These are phyloP conservation scores for Alloascoidea africana DNA, from an alignment of 805 yeast genomes.

Conservation along the genomic window DNA sequence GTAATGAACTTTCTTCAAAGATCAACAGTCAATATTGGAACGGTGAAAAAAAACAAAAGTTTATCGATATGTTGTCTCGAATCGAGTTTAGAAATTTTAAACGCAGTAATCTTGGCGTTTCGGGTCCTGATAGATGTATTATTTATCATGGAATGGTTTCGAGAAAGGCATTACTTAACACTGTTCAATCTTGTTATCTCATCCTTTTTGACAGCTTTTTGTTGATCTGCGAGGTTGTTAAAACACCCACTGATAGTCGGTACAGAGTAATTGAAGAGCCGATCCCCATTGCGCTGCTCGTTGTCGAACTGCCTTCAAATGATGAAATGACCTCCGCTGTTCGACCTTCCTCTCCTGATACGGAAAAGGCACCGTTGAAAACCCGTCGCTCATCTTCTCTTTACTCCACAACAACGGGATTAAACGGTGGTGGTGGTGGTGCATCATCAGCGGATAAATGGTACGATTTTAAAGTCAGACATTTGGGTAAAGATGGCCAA, in stretches of 20 bases:
- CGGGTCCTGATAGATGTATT: background rate
- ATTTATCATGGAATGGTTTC: background rate
- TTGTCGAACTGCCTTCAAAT: slow-evolving; percentile 31
- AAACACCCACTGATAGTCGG: background rate
- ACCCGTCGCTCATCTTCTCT: background rate
- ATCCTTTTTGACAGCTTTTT: background rate
- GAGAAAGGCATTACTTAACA: background rate
- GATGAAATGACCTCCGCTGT: slow-evolving; percentile 16
- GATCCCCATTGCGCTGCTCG: slow-evolving; percentile 32
- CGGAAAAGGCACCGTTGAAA: background rate
- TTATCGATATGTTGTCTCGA: background rate
- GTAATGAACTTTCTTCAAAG: slow-evolving; percentile 36
- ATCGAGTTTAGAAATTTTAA: background rate
- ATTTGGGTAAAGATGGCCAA: slow-evolving; percentile 17
- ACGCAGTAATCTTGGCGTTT: background rate
- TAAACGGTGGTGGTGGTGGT: background rate
- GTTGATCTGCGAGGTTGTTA: background rate
- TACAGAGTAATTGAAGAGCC: slow-evolving; percentile 12
- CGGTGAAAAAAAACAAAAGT: slow-evolving; percentile 34
- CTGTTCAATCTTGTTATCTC: background rate
- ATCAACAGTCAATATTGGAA: slow-evolving; percentile 49
- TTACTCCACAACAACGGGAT: background rate
- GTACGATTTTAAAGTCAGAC: slow-evolving; percentile 19
- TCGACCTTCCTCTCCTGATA: background rate
- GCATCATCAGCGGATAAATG: too few relatives aligned